Evolutionary conservation across 768 basidiomycete species (phyloP).

Genomic region (Amanita muscaria): DNA sequence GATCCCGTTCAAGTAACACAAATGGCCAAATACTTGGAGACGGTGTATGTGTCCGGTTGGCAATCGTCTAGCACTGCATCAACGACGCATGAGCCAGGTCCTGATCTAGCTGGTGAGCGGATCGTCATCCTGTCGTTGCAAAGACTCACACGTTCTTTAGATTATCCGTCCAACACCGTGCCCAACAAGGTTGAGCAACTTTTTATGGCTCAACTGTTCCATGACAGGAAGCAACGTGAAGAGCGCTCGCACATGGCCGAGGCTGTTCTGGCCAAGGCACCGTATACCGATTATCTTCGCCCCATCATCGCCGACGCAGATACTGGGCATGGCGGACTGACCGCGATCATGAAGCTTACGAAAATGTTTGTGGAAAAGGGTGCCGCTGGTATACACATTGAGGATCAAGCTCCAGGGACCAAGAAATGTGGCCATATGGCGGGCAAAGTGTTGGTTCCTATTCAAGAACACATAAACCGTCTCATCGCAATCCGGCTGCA

Average conservation of each 20-base stretch:
- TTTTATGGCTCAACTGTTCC: slow-evolving; percentile 97
- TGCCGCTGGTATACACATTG: slow-evolving; percentile 95
- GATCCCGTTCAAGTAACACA: slow-evolving; percentile 98
- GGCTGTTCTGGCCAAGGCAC: slow-evolving; percentile 60
- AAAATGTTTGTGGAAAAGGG: slow-evolving; percentile 99
- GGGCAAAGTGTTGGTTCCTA: slow-evolving; percentile 93
- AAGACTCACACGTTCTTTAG: slow-evolving; percentile 26
- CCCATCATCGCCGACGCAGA: slow-evolving; percentile 96
- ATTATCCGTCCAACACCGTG: slow-evolving; percentile 98
- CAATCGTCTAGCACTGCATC: slow-evolving; percentile 92
- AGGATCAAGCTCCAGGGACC: slow-evolving; percentile 95
- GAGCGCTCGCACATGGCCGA: slow-evolving; percentile 63
- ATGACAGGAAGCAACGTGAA: slow-evolving; percentile 94
- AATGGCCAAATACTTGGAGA: slow-evolving; percentile 98
- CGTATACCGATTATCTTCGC: slow-evolving; percentile 80
- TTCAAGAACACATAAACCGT: slow-evolving; percentile 96
- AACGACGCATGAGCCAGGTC: slow-evolving; percentile 92
- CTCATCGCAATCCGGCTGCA: slow-evolving; percentile 95
- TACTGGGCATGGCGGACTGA: slow-evolving; percentile 95
- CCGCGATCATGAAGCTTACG: slow-evolving; percentile 97
- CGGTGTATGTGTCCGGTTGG: slow-evolving; percentile 97
- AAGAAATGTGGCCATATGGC: slow-evolving; percentile 97
- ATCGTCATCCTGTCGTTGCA: neutral
- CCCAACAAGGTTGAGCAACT: slow-evolving; percentile 98
- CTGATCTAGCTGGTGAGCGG: slow-evolving; percentile 84